Conservation (phyloP, 1,139 yeast species). For the Taiozyma sp. region DNA sequence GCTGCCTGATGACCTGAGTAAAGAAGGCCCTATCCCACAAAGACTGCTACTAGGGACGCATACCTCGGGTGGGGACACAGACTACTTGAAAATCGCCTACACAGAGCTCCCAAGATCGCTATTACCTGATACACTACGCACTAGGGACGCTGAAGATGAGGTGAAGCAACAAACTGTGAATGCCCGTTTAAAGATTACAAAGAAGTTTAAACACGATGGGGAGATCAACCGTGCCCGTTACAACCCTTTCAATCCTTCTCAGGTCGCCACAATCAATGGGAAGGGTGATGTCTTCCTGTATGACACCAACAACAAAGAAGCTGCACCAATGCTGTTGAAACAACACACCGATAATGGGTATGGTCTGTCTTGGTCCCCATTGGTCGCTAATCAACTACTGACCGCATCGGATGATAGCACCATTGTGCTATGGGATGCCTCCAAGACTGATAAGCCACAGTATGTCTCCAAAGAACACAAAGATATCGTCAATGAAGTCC, state of each 20-base stretch:
- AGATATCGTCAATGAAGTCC: conserved; percentile 67
- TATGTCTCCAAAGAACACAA: conserved; percentile 33
- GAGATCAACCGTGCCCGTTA: conserved; percentile 82
- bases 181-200: conserved; percentile 56
- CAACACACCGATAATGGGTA: conserved; percentile 66
- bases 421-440: conserved; percentile 53
- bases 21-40: conserved; percentile 23
- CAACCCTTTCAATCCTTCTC: conserved; percentile 64
- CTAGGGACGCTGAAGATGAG: conserved; percentile 23
- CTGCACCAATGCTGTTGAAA: conserved; percentile 29
- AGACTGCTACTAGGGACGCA: conserved; percentile 75
- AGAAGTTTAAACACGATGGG: conserved; percentile 47
- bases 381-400: conserved; percentile 42
- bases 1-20: conserved; percentile 41
- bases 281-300: conserved; percentile 69
- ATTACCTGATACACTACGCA: conserved; percentile 8
- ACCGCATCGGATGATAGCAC: conserved; percentile 62
- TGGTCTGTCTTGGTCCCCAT: conserved; percentile 61
- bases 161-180: conserved; percentile 28
- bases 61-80: conserved; percentile 73
- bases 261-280: conserved; percentile 76
- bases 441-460: conserved; percentile 22
- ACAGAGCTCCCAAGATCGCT: conserved; percentile 57
- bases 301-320: conserved; percentile 35
- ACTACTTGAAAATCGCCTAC: conserved; percentile 71